Evolutionary conservation across 352 stramenopile species (phyloP).

Genomic region (Phytophthora crassamura): DNA sequence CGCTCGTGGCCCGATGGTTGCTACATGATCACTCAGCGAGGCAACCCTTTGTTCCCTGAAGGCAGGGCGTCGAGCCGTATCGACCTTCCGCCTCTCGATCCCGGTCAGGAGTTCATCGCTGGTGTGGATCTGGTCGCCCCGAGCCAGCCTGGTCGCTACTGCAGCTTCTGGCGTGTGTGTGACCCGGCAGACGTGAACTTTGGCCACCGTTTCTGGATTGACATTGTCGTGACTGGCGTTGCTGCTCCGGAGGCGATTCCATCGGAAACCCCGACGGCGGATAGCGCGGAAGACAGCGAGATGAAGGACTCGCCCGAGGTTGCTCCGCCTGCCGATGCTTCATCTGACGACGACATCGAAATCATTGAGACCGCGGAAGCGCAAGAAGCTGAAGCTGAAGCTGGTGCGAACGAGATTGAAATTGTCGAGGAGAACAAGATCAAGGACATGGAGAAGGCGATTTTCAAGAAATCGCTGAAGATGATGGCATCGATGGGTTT

Average conservation of each 20-base stretch:
- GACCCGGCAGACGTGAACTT: slow-evolving; percentile 70
- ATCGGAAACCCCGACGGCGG: slow-evolving; percentile 11
- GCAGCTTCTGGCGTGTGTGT: slow-evolving; percentile 85
- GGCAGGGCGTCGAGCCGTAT: slow-evolving; percentile 37
- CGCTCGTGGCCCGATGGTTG: slow-evolving; percentile 60
- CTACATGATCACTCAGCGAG: slow-evolving; percentile 46
- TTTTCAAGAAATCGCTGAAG: slow-evolving; percentile 48
- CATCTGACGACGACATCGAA: slow-evolving; percentile 47
- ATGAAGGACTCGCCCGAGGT: slow-evolving; percentile 21
- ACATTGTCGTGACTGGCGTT: slow-evolving; percentile 58
- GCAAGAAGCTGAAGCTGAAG: slow-evolving; percentile 30
- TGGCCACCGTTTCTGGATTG: slow-evolving; percentile 88
- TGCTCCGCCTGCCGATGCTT: slow-evolving; percentile 10
- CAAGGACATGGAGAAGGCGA: slow-evolving; percentile 16
- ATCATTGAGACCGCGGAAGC: slow-evolving; percentile 41
- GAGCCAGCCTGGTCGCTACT: slow-evolving; percentile 65
- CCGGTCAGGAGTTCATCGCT: slow-evolving; percentile 42
- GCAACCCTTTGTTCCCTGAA: slow-evolving; percentile 44
- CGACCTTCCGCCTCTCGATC: slow-evolving; percentile 37
- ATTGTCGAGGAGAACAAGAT: not conserved
- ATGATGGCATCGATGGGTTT: slow-evolving; percentile 75
- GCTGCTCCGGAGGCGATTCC: slow-evolving; percentile 7
- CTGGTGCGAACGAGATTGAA: slow-evolving; percentile 2
- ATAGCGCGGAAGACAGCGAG: slow-evolving; percentile 25
- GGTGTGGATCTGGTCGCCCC: slow-evolving; percentile 44